A percentile compares a stretch with the other conserved stretches of the same genome.
phyloP scores from a whole-genome alignment of 192 early-diverging fungal species.

The Backusella australiensis region DNA sequence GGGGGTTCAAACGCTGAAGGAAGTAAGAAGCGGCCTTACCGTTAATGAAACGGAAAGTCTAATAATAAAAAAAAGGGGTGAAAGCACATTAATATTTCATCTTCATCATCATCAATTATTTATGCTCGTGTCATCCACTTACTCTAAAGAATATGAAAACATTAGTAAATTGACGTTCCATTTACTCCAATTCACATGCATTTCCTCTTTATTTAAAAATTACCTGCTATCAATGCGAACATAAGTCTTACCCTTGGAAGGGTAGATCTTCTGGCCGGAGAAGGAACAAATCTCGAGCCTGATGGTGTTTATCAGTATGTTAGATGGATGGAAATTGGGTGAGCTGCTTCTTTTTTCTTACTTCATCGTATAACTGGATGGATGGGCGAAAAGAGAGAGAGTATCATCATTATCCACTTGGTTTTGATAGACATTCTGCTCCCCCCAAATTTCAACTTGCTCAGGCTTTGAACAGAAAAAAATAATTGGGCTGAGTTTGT shows the following conservation, averaged over 20 bases:
- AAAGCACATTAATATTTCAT: neutral
- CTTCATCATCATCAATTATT: neutral
- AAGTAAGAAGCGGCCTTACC: slow-evolving; percentile 97
- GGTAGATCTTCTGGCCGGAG: slow-evolving; percentile 99
- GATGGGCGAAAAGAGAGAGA: slow-evolving; percentile 6
- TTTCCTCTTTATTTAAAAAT: neutral
- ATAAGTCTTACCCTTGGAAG: slow-evolving; percentile 94
- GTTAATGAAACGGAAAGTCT: slow-evolving; percentile 96
- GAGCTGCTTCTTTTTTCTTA: neutral
- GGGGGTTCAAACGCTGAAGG: slow-evolving; percentile 96
- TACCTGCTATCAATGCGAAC: slow-evolving; percentile 85
- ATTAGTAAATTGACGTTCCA: neutral
- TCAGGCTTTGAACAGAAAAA: neutral
- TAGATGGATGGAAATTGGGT: slow-evolving; percentile 1
- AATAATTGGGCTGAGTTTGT: neutral
- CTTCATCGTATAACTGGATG: slow-evolving; percentile 16
- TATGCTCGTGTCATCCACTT: neutral
- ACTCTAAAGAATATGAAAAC: neutral
- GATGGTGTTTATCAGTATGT: neutral
- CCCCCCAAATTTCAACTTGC: neutral
- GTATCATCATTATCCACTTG: neutral
- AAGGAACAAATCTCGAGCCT: slow-evolving; percentile 94
- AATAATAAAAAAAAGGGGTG: neutral
- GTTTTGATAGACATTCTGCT: slow-evolving; percentile 1
- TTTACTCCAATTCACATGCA: neutral